phyloP scores from a whole-genome alignment of 352 stramenopile species.

The Phytophthora cactorum region DNA sequence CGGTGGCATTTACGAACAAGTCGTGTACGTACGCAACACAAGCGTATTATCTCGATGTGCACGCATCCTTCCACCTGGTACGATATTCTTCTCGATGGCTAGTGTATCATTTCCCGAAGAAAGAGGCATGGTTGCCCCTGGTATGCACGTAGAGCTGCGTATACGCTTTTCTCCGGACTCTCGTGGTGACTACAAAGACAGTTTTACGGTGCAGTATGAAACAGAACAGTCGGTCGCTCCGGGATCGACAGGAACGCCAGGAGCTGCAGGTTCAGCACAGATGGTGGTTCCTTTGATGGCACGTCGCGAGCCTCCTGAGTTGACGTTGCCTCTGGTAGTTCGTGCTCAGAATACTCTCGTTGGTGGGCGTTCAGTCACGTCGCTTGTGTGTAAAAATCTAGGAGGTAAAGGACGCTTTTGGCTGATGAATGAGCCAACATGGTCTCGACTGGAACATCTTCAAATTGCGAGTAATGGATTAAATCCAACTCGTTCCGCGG shows the following conservation, averaged over 20 bases:
- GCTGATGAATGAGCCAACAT: constrained; percentile 58
- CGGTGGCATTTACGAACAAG: constrained; percentile 80
- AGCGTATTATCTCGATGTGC: constrained; percentile 58
- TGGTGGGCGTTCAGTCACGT: constrained; percentile 52
- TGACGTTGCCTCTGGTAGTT: constrained; percentile 72
- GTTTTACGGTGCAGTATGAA: constrained; percentile 63
- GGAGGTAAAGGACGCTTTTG: constrained; percentile 74
- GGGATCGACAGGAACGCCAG: constrained; percentile 21
- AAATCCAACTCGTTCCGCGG: constrained; percentile 13
- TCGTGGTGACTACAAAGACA: constrained; percentile 77
- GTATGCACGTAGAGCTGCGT: constrained; percentile 67
- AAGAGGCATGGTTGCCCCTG: constrained; percentile 68
- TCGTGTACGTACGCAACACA: constrained; percentile 68
- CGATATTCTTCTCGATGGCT: constrained; percentile 69
- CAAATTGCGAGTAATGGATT: constrained; percentile 9
- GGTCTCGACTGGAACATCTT: constrained; percentile 45
- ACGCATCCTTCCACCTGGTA: constrained; percentile 67
- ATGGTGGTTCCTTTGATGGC: constrained; percentile 57
- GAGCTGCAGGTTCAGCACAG: constrained; percentile 22
- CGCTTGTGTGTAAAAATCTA: constrained; percentile 60
- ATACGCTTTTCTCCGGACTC: constrained; percentile 78
- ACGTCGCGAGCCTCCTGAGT: constrained; percentile 55
- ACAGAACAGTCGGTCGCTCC: constrained; percentile 18
- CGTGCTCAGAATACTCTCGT: constrained; percentile 68
- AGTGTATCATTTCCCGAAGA: constrained; percentile 59